Evolutionary conservation across 192 early-diverging fungal species (phyloP).

Genomic region (Chytriomyces hyalinus): DNA sequence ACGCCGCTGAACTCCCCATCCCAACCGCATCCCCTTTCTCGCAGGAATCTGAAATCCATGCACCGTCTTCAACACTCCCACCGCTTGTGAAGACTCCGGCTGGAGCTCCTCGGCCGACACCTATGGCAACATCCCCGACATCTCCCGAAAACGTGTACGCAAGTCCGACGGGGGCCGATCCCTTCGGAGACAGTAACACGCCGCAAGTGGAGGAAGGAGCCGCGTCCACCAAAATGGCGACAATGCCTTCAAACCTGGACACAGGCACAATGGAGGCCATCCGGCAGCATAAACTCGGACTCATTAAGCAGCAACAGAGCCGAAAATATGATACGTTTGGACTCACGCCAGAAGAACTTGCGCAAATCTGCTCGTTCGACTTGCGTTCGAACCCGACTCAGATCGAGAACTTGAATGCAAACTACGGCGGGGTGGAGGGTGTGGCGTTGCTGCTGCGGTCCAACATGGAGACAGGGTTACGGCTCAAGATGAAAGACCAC

Average conservation of each 20-base stretch:
- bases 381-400: constrained; percentile 42
- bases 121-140: background rate
- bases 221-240: background rate
- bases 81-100: background rate
- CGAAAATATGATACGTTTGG: constrained; percentile 25
- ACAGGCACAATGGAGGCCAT: constrained; percentile 11
- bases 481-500: constrained; percentile 32
- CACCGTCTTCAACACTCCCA: background rate
- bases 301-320: constrained; percentile 24
- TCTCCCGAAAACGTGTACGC: background rate
- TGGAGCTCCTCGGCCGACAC: background rate
- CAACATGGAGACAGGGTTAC: constrained; percentile 53
- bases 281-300: constrained; percentile 12
- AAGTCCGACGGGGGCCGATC: background rate
- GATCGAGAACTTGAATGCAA: constrained; percentile 43
- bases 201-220: background rate
- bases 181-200: background rate
- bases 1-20: no score
- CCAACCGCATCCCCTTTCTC: background rate
- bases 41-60: background rate
- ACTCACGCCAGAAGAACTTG: constrained; percentile 52
- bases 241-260: background rate
- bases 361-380: constrained; percentile 56
- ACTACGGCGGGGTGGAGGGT: constrained; percentile 61
- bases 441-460: constrained; percentile 47